These are phyloP conservation scores for Phoma herbarum DNA, from an alignment of 2,329 filamentous ascomycete genomes.

Conservation along the genomic window DNA sequence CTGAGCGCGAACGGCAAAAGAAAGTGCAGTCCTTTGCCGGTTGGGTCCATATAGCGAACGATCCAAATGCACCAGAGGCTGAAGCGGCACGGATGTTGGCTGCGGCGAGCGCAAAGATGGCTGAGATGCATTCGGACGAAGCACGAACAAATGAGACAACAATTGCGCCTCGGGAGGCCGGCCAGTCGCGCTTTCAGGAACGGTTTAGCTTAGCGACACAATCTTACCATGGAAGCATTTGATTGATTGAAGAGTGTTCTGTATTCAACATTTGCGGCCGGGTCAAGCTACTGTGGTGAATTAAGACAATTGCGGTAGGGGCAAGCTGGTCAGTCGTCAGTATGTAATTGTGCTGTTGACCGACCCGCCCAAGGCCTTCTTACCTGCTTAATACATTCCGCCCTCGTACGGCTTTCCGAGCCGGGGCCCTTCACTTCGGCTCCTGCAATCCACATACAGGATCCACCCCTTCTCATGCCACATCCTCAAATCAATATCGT, in stretches of 20 bases:
- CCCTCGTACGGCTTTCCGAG: constrained; percentile 14
- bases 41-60: background rate
- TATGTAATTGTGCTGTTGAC: background rate
- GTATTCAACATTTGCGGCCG: background rate
- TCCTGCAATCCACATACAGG: constrained; percentile 37
- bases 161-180: background rate
- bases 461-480: constrained; percentile 49
- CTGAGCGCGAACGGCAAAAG: background rate
- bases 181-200: constrained; percentile 4
- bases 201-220: background rate
- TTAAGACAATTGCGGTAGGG: background rate
- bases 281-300: background rate
- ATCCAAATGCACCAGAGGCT: background rate
- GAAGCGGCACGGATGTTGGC: background rate
- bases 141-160: background rate
- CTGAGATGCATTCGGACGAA: background rate
- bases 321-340: background rate
- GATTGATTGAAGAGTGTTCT: background rate
- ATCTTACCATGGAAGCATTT: background rate
- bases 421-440: constrained; percentile 4
- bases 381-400: constrained; percentile 23
- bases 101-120: background rate
- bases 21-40: background rate
- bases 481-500: constrained; percentile 42
- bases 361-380: background rate